Conservation (phyloP, 2,329 filamentous ascomycete genomes). For the Stagonosporopsis rhizophila region DNA sequence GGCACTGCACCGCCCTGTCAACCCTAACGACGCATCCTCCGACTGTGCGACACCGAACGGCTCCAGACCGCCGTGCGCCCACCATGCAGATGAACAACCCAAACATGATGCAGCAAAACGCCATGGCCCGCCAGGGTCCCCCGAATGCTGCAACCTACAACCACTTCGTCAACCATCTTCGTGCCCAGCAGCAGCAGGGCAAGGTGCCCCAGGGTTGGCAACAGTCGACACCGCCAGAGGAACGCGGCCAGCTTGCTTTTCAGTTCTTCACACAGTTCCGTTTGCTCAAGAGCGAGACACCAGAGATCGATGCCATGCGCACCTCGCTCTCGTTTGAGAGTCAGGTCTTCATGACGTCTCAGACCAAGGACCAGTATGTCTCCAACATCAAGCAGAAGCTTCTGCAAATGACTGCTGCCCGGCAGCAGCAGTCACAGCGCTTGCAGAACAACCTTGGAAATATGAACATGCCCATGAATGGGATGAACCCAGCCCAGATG, state of each 20-base stretch:
- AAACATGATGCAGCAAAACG: conserved; percentile 41
- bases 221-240: conserved; percentile 39
- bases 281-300: conserved; percentile 41
- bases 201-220: conserved; percentile 45
- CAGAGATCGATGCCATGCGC: conserved; percentile 39
- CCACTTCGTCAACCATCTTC: conserved; percentile 40
- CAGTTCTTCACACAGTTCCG: conserved; percentile 46
- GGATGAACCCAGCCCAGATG: conserved; percentile 44
- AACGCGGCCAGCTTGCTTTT: conserved; percentile 40
- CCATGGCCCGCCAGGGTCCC: conserved; percentile 24
- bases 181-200: conserved; percentile 33
- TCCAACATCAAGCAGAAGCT: conserved; percentile 40
- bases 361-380: conserved; percentile 43
- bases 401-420: conserved; percentile 36
- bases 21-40: neutral
- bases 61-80: conserved; percentile 14
- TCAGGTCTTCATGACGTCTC: conserved; percentile 33
- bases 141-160: conserved; percentile 29
- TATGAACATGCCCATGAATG: conserved; percentile 39
- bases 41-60: conserved; percentile 13
- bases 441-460: conserved; percentile 34
- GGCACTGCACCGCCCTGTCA: conserved; percentile 8
- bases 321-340: conserved; percentile 41
- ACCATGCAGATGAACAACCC: conserved; percentile 44
- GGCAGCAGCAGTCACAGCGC: conserved; percentile 39